A percentile compares a stretch with the other conserved stretches of the same genome.
Evolutionary conservation across 495 filamentous ascomycete genomes (phyloP).

Genomic region (Clohesyomyces aquaticus): DNA sequence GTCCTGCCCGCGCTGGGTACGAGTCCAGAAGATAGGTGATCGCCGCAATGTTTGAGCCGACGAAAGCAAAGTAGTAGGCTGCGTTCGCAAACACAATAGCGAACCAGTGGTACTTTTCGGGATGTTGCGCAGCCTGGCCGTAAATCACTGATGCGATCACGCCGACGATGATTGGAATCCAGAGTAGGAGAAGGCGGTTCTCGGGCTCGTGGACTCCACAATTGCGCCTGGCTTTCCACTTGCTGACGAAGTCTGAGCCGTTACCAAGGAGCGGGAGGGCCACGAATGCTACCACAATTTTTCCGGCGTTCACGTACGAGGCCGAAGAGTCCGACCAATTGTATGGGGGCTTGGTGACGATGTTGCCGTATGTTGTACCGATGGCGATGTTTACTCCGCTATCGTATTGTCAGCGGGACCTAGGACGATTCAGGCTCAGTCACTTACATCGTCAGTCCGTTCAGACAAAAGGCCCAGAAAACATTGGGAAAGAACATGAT

Average conservation of each 20-base stretch:
- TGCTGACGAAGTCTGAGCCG: conserved; percentile 40
- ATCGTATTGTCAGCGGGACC: not conserved
- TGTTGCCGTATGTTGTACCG: conserved; percentile 47
- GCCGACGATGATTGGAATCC: conserved; percentile 46
- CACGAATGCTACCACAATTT: conserved; percentile 44
- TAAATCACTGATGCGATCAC: conserved; percentile 44
- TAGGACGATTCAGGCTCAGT: not conserved
- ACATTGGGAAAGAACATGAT: conserved; percentile 50
- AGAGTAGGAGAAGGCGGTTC: conserved; percentile 42
- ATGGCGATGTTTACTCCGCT: conserved; percentile 49
- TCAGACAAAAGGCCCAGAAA: conserved; percentile 49
- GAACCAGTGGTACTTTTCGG: conserved; percentile 48
- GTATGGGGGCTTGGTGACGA: conserved; percentile 46
- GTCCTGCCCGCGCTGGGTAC: conserved; percentile 47
- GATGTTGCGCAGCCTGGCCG: conserved; percentile 44
- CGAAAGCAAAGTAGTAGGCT: conserved; percentile 49
- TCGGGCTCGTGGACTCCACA: conserved; percentile 36
- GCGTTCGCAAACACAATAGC: conserved; percentile 45
- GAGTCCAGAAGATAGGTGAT: conserved; percentile 50
- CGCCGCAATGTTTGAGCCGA: conserved; percentile 50
- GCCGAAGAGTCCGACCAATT: conserved; percentile 44
- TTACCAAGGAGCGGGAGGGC: conserved; percentile 48
- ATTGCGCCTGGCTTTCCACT: conserved; percentile 24
- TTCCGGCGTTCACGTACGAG: conserved; percentile 48
- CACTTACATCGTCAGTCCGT: conserved; percentile 45